Percentiles rank a stretch among this genome's conserved stretches.
Conservation (phyloP, 2,329 filamentous ascomycete genomes). For the Xylaria hypoxylon region DNA sequence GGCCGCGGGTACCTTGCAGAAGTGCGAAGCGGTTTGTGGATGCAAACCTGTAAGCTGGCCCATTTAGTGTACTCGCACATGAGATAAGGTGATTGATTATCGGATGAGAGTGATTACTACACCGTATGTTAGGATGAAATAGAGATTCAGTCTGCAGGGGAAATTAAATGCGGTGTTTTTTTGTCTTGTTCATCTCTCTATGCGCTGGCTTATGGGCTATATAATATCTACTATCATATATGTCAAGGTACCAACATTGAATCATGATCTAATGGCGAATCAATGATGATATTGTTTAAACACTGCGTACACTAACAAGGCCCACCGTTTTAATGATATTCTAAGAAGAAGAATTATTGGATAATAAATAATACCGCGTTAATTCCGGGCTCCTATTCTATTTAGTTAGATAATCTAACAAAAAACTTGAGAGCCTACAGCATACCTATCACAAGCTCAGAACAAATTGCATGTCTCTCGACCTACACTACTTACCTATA, state of each 20-base stretch:
- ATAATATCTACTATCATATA: conserved; percentile 6
- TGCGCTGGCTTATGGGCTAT: background rate
- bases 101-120: background rate
- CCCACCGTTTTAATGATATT: background rate
- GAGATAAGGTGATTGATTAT: conserved; percentile 7
- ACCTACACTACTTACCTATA: conserved; percentile 6
- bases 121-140: background rate
- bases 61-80: background rate
- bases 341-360: too few relatives aligned
- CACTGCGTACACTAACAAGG: too few relatives aligned
- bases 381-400: background rate
- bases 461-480: background rate
- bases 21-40: conserved; percentile 1
- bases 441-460: conserved; percentile 9
- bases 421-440: background rate
- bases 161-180: conserved; percentile 4
- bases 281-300: background rate
- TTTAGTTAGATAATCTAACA: background rate
- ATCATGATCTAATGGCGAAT: background rate
- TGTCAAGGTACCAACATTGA: background rate
- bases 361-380: background rate
- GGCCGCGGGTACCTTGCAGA: conserved; percentile 15
- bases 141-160: conserved; percentile 1
- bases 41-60: background rate
- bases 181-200: too few relatives aligned